phyloP scores from a whole-genome alignment of 139 green algal genomes.

The Microglena sp. region DNA sequence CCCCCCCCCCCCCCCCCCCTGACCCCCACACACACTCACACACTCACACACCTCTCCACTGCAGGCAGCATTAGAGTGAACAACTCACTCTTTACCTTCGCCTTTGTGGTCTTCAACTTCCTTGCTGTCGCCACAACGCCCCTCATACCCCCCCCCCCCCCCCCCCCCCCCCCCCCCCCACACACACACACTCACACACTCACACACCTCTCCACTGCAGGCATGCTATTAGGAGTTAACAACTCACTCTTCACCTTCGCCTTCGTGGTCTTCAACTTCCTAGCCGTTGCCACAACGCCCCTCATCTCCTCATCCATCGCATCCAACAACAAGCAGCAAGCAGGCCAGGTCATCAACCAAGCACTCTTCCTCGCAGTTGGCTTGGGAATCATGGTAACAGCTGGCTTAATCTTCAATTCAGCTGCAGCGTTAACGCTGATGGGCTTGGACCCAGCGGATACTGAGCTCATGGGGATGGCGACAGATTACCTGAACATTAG shows the following conservation, averaged over 20 bases:
- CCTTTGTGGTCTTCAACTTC: slow-evolving; percentile 75
- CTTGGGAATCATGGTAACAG: slow-evolving; percentile 29
- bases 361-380: slow-evolving; percentile 26
- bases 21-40: too few species aligned
- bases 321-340: too few species aligned
- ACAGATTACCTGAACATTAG: slow-evolving; percentile 9
- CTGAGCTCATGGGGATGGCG: background rate
- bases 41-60: too few species aligned
- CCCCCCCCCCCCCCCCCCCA: too few species aligned
- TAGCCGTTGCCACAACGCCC: slow-evolving; percentile 64
- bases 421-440: slow-evolving; percentile 39
- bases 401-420: slow-evolving; percentile 11
- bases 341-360: too few species aligned
- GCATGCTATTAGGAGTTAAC: slow-evolving; percentile 68
- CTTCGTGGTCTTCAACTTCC: slow-evolving; percentile 75
- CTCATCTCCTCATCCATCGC: too few species aligned
- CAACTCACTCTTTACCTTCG: slow-evolving; percentile 53
- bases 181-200: too few species aligned
- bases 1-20: too few species aligned
- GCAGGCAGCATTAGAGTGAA: too few species aligned
- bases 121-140: slow-evolving; percentile 65
- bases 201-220: too few species aligned
- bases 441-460: slow-evolving; percentile 8
- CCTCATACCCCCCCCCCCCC: too few species aligned
- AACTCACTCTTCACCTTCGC: slow-evolving; percentile 52